These are phyloP conservation scores for Suillus weaverae DNA, from an alignment of 768 basidiomycete genomes.

Conservation along the genomic window DNA sequence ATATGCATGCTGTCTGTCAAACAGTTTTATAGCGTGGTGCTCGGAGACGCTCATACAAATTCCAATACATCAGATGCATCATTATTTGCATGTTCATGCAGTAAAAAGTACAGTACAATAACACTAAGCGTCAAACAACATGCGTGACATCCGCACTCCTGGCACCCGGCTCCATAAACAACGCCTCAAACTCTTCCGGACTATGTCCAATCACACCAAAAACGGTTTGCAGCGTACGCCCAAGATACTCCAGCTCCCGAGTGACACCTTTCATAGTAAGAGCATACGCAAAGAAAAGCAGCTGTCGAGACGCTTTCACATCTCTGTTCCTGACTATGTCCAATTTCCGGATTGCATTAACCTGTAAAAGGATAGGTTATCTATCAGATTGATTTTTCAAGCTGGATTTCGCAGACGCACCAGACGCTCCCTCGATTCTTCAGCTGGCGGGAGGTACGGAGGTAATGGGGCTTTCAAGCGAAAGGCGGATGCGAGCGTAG, in stretches of 20 bases:
- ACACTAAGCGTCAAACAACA: conserved; percentile 9
- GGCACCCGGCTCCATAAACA: conserved; percentile 50
- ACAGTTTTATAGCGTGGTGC: background rate
- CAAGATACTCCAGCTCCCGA: conserved; percentile 81
- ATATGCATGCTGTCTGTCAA: background rate
- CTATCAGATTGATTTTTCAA: background rate
- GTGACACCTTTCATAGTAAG: conserved; percentile 95
- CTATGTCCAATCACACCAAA: conserved; percentile 92
- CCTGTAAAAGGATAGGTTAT: conserved; percentile 40
- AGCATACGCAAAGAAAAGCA: conserved; percentile 93
- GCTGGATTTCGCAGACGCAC: conserved; percentile 40
- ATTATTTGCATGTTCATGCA: background rate
- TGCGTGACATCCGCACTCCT: conserved; percentile 7
- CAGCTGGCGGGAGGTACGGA: conserved; percentile 93
- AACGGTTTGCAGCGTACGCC: conserved; percentile 77
- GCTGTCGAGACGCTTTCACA: conserved; percentile 76
- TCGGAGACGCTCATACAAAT: background rate
- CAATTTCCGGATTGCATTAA: conserved; percentile 77
- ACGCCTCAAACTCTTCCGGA: conserved; percentile 76
- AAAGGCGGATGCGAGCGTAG: conserved; percentile 76
- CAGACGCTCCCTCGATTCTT: conserved; percentile 76
- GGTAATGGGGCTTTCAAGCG: conserved; percentile 90
- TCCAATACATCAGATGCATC: background rate
- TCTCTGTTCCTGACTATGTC: conserved; percentile 88
- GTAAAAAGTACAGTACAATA: background rate